Conservation (phyloP, 345 rosid genomes). For the Eucalyptus victrix region DNA sequence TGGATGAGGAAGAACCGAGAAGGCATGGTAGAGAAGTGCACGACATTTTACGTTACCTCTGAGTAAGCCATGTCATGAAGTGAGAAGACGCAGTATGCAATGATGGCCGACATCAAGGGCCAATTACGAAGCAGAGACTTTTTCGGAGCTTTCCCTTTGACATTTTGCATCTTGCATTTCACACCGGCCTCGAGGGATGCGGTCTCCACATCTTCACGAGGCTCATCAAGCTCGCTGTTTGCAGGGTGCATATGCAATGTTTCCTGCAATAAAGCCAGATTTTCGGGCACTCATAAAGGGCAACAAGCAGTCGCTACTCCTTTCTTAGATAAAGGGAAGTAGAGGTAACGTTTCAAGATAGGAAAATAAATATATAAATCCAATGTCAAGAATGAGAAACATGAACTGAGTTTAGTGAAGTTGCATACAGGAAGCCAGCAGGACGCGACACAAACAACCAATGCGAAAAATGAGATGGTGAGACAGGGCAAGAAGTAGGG, state of each 20-base stretch:
- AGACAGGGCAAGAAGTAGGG: slow-evolving; percentile 75
- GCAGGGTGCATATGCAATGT: slow-evolving; percentile 55
- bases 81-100: slow-evolving; percentile 76
- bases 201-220: slow-evolving; percentile 23
- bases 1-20: neutral
- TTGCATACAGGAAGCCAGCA: slow-evolving; percentile 72
- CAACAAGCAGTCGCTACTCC: neutral
- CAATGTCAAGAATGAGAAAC: neutral
- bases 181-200: neutral
- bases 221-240: slow-evolving; percentile 10
- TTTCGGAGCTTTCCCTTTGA: slow-evolving; percentile 6
- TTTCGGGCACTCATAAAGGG: neutral
- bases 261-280: slow-evolving; percentile 27
- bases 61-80: slow-evolving; percentile 94
- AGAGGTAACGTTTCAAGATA: neutral
- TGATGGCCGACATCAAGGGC: slow-evolving; percentile 83
- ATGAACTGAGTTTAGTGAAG: neutral
- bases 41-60: slow-evolving; percentile 33
- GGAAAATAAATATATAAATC: neutral
- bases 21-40: neutral
- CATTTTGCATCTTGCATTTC: neutral
- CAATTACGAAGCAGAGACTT: slow-evolving; percentile 57
- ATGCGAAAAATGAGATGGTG: slow-evolving; percentile 45
- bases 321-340: neutral
- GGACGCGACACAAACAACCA: slow-evolving; percentile 34